A percentile compares a stretch with the other conserved stretches of the same genome.
These are phyloP conservation scores for Monascus purpureus DNA, from an alignment of 495 filamentous ascomycete species.

Conservation along the genomic window DNA sequence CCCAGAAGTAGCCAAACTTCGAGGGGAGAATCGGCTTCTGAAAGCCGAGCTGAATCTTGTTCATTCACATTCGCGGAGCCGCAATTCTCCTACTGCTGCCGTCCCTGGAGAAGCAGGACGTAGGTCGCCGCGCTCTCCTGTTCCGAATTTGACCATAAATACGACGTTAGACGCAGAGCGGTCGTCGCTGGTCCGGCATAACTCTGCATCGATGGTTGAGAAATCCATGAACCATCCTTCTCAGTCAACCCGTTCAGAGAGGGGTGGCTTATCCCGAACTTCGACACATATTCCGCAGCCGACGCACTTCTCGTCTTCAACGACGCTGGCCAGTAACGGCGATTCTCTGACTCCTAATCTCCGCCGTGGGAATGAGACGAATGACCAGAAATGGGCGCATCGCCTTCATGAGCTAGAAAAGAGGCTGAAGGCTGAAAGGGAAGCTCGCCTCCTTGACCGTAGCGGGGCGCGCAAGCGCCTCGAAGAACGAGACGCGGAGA, in stretches of 20 bases:
- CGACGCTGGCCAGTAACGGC: conserved; percentile 16
- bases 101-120: too few relatives aligned
- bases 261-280: conserved; percentile 14
- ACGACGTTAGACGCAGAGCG: conserved; percentile 14
- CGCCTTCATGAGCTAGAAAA: conserved; percentile 76
- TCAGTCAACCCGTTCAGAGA: conserved; percentile 7
- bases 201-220: conserved; percentile 33
- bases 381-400: conserved; percentile 67
- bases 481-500: conserved; percentile 69
- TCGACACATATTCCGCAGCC: conserved; percentile 25
- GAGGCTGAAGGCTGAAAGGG: conserved; percentile 77
- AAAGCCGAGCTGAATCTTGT: conserved; percentile 72
- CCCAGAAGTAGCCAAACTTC: conserved; percentile 54
- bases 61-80: conserved; percentile 34
- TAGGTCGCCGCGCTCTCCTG: conserved; percentile 14
- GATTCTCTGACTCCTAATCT: conserved; percentile 20
- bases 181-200: conserved; percentile 35
- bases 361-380: conserved; percentile 18
- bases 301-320: conserved; percentile 18
- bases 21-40: conserved; percentile 66
- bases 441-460: conserved; percentile 74
- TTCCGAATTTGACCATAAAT: conserved; percentile 2
- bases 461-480: conserved; percentile 70
- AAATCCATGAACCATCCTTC: conserved; percentile 2
- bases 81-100: conserved; percentile 13